Evolutionary conservation across 495 filamentous ascomycete genomes (phyloP).

Genomic region (Jackrogersella minutella): DNA sequence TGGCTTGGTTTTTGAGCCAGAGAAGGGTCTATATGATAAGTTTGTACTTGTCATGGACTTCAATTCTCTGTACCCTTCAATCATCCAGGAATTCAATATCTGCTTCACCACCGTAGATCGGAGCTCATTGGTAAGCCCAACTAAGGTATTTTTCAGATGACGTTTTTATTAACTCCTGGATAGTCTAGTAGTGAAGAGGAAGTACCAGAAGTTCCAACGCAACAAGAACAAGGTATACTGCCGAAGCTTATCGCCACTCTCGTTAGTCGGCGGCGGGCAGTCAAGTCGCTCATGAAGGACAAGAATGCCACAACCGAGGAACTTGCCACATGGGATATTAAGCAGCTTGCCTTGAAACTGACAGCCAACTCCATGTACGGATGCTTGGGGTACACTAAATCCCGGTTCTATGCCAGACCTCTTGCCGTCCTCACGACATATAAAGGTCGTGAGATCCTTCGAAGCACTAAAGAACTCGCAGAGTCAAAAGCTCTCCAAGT

Average conservation of each 20-base stretch:
- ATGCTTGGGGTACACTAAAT: conserved; percentile 93
- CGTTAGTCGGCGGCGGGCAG: conserved; percentile 84
- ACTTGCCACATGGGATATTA: conserved; percentile 96
- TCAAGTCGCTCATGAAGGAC: conserved; percentile 96
- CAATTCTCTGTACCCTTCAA: conserved; percentile 97
- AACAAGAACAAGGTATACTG: conserved; percentile 80
- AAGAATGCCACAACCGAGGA: conserved; percentile 85
- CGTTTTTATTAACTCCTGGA: conserved; percentile 32
- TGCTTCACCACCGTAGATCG: conserved; percentile 97
- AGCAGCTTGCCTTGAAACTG: conserved; percentile 93
- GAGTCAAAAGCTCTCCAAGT: conserved; percentile 88
- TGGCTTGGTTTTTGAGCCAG: conserved; percentile 96
- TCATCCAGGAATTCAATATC: conserved; percentile 99
- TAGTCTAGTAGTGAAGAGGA: conserved; percentile 83
- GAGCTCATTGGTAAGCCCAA: conserved; percentile 62
- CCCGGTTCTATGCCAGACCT: conserved; percentile 94
- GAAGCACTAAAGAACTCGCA: conserved; percentile 92
- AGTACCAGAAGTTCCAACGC: conserved; percentile 71
- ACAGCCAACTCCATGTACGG: conserved; percentile 99
- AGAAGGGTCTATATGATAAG: conserved; percentile 96
- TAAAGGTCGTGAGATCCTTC: conserved; percentile 97
- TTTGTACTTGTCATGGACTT: conserved; percentile 99
- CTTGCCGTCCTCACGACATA: conserved; percentile 95
- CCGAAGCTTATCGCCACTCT: conserved; percentile 90
- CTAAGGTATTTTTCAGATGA: not conserved